phyloP scores from a whole-genome alignment of 805 yeast genomes.

The Candida broadrunensis region DNA sequence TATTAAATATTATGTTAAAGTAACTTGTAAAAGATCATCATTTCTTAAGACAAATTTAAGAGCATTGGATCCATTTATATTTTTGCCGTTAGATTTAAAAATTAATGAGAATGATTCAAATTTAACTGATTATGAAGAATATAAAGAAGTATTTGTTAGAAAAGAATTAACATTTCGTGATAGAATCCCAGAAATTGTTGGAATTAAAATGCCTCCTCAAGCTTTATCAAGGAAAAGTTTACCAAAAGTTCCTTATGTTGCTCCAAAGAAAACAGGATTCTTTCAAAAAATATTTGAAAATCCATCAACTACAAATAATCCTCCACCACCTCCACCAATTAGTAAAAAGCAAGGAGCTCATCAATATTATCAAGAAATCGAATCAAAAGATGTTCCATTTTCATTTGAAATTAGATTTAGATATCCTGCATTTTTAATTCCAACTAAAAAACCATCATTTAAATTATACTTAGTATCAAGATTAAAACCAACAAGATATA shows the following conservation, averaged over 20 bases:
- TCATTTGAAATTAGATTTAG: constrained; percentile 48
- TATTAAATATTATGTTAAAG: constrained; percentile 56
- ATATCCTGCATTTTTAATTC: constrained; percentile 46
- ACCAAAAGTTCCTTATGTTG: constrained; percentile 15
- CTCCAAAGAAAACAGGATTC: constrained; percentile 21
- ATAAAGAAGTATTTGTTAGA: constrained; percentile 44
- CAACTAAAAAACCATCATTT: constrained; percentile 37
- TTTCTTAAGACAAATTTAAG: constrained; percentile 47
- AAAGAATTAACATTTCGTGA: constrained; percentile 35
- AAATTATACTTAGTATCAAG: constrained; percentile 28
- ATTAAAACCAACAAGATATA: constrained; percentile 25
- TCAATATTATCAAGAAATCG: constrained; percentile 17
- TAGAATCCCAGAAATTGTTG: constrained; percentile 44
- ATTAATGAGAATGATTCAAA: constrained; percentile 17
- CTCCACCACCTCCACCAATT: constrained; percentile 9
- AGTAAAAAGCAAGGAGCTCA: constrained; percentile 4
- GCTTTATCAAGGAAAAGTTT: constrained; percentile 14
- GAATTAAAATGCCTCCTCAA: constrained; percentile 23
- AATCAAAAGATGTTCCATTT: constrained; percentile 35
- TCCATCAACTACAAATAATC: constrained; percentile 1
- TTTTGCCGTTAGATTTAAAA: constrained; percentile 48
- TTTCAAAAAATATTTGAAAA: constrained; percentile 22
- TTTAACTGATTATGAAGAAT: constrained; percentile 22
- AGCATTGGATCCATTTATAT: constrained; percentile 46
- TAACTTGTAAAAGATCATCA: constrained; percentile 54